These are phyloP conservation scores for Mortierella sp. DNA, from an alignment of 371 early-diverging fungal genomes.

Conservation along the genomic window DNA sequence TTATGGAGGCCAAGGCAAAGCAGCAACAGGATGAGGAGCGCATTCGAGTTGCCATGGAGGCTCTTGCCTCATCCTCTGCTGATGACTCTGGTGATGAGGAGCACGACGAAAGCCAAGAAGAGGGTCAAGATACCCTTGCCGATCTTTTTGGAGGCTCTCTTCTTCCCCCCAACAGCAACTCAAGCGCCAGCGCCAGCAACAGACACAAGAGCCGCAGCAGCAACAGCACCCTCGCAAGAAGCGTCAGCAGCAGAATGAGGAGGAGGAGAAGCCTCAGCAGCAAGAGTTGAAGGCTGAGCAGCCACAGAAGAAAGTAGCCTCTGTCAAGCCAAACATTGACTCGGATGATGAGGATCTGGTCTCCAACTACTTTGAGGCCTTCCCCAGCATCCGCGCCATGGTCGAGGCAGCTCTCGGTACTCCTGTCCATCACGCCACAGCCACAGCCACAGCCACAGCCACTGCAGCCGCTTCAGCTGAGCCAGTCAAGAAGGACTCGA, in stretches of 20 bases:
- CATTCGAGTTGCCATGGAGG: background rate
- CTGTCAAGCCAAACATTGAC: constrained; percentile 3
- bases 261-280: constrained; percentile 8
- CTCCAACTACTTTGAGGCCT: constrained; percentile 31
- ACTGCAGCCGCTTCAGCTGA: background rate
- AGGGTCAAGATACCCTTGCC: constrained; percentile 10
- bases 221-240: constrained; percentile 35
- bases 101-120: constrained; percentile 14
- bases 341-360: constrained; percentile 32
- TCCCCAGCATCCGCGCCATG: constrained; percentile 37
- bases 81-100: background rate
- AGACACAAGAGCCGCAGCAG: constrained; percentile 18
- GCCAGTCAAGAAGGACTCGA: too few relatives aligned
- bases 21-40: constrained; percentile 2
- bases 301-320: background rate
- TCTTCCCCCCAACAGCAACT: constrained; percentile 33
- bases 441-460: background rate
- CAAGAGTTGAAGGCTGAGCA: too few relatives aligned
- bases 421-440: background rate
- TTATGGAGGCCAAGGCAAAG: too few relatives aligned
- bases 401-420: constrained; percentile 39
- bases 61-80: constrained; percentile 10
- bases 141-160: constrained; percentile 26
- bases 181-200: constrained; percentile 26
- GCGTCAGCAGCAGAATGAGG: constrained; percentile 14